phyloP scores from a whole-genome alignment of 83 land plant species.

The Picea mariana region DNA sequence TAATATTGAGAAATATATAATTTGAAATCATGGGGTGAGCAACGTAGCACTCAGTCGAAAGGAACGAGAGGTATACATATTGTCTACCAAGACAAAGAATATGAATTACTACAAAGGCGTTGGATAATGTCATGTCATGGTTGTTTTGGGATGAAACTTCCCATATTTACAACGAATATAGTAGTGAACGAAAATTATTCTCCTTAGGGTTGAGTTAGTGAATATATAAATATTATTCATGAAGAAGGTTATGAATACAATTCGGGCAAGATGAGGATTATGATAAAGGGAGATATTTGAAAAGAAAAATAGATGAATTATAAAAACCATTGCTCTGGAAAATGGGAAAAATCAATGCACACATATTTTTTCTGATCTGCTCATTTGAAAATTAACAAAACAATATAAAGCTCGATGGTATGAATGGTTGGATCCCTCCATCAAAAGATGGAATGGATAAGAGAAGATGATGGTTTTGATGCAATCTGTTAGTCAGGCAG shows the following conservation, averaged over 20 bases:
- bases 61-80: no score
- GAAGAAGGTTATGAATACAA: neutral
- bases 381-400: constrained; percentile 95
- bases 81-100: no score
- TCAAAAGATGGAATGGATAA: constrained; percentile 97
- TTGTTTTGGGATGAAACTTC: no score
- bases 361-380: constrained; percentile 72
- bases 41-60: no score
- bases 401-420: constrained; percentile 99
- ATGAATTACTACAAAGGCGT: no score
- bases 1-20: no score
- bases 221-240: neutral
- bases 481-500: constrained; percentile 95
- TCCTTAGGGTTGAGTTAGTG: neutral
- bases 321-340: constrained; percentile 94
- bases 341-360: constrained; percentile 99
- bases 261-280: constrained; percentile 91
- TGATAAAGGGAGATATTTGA: constrained; percentile 99
- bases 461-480: constrained; percentile 96
- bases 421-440: constrained; percentile 98
- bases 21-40: no score
- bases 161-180: no score
- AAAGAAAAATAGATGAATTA: constrained; percentile 98
- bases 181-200: neutral
- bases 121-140: no score